phyloP scores from a whole-genome alignment of 2,329 filamentous ascomycete genomes.

The Cladosporium velox region DNA sequence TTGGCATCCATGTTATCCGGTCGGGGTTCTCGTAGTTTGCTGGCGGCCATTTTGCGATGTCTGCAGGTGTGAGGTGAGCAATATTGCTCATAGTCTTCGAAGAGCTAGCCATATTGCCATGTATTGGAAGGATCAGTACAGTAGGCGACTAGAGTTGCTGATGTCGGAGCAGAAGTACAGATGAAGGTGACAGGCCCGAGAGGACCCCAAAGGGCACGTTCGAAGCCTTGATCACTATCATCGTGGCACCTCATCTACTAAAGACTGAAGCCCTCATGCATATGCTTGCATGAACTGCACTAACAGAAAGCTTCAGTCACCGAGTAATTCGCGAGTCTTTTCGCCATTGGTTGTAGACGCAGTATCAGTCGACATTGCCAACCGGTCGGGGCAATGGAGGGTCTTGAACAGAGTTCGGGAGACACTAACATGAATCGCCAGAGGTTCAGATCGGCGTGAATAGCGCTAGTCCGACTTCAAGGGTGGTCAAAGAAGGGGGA shows the following conservation, averaged over 20 bases:
- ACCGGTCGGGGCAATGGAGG: not conserved
- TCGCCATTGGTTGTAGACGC: not conserved
- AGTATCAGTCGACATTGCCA: not conserved
- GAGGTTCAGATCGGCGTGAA: not conserved
- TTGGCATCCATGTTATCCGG: constrained; percentile 27
- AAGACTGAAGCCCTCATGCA: not conserved
- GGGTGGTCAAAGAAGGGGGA: not conserved
- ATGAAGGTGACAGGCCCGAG: not conserved
- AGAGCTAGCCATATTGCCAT: constrained; percentile 1
- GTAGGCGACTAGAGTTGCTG: not conserved
- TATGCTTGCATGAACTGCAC: not conserved
- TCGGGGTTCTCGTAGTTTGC: constrained; percentile 26
- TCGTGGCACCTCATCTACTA: not conserved
- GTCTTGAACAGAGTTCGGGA: not conserved
- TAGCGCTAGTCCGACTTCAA: not conserved
- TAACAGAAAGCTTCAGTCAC: not conserved
- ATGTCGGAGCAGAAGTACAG: constrained; percentile 1
- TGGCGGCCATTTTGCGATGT: constrained; percentile 22
- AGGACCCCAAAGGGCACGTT: not conserved
- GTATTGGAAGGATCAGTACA: constrained; percentile 15
- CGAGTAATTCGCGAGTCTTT: not conserved
- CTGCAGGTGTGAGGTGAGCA: constrained; percentile 19
- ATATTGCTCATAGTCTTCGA: constrained; percentile 20
- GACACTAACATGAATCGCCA: not conserved
- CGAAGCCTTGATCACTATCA: not conserved